Conservation (phyloP, 208 protist species). For the Leishmania major region DNA sequence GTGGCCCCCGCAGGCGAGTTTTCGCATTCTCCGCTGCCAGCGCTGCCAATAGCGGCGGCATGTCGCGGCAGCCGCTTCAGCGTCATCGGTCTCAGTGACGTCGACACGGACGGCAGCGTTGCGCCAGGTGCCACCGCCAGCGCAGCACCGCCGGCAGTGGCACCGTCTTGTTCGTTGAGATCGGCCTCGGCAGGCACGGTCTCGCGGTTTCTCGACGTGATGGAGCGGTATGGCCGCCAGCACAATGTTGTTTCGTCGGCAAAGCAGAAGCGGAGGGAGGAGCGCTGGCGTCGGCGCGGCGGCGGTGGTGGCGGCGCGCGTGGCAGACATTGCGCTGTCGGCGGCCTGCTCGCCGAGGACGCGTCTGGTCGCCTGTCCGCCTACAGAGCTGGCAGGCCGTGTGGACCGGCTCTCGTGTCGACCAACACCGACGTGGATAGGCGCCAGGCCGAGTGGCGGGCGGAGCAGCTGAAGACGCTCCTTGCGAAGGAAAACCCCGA, state of each 20-base stretch:
- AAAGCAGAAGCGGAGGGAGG: constrained; percentile 31
- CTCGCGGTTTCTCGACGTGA: constrained; percentile 55
- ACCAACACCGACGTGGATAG: constrained; percentile 24
- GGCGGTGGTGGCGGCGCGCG: neutral
- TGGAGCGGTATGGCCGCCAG: constrained; percentile 51
- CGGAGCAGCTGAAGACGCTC: constrained; percentile 52
- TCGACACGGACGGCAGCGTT: neutral
- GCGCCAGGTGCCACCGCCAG: neutral
- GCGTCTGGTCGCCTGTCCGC: constrained; percentile 59
- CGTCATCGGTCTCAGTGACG: constrained; percentile 20
- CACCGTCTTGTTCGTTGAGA: neutral
- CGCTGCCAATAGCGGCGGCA: neutral
- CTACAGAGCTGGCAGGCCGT: constrained; percentile 58
- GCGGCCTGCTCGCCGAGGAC: constrained; percentile 63
- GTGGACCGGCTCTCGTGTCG: constrained; percentile 57
- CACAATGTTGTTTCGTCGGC: constrained; percentile 11
- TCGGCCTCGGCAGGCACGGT: constrained; percentile 28
- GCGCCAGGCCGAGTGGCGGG: constrained; percentile 65
- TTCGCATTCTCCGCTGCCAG: neutral
- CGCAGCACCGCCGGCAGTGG: neutral
- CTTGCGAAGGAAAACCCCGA: constrained; percentile 49
- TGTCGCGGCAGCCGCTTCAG: neutral
- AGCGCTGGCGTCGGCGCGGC: constrained; percentile 33
- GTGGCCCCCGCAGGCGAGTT: neutral
- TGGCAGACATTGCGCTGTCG: constrained; percentile 7